Base-by-base conservation (phyloP, 768 basidiomycete genomes). In the Pholiota microspora region DNA sequence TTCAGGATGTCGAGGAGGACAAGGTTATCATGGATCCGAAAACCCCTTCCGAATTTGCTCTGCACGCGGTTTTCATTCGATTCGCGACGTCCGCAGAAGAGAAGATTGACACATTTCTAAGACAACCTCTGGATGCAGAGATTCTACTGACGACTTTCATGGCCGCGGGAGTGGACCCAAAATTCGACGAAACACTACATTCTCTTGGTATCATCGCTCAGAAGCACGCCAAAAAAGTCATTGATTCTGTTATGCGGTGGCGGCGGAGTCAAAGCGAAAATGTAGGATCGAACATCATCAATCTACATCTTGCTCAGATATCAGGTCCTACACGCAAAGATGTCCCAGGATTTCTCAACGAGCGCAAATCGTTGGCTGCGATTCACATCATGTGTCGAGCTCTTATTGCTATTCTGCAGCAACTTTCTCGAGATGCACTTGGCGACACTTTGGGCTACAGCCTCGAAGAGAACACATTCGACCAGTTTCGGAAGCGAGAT, bases 381-480 rank as follows among this genome's bases (percentile, higher is more conserved):
- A 88, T 90, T 34, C 96, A 94, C 66, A 84, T 98, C 64, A 88
- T 93, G 84, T 94, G 92, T 64, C 83, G 94, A 48, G 87, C 90
- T 3, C 77, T 96, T 16, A 85, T 93, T 24, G 84, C 82, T 1
- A 82, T 94, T 10, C 79, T 95, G 51, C 82, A 86, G 34, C 75
- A 80, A 15, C 77, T 91, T 24, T 77, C 87, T 1, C 88, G 87
- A 63, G 91, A 93, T 59, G 84, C 85, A 1, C 74, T 96, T 3
- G 88, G 87, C 12, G 91, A 94, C 40, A 72, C 81, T 0, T 71
- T 92, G 55, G 94, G 92, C 0, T 83, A 88, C 68, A 83, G 75
- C 45, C 72, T 96, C n/a, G 94, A 96, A 65, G 88, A 91, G 62
- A 87, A 85, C 24, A 92, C 88, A 0, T 97, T 96, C 64, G 88